phyloP scores from a whole-genome alignment of 805 yeast species.

The Helenozyma rhizophorensis region DNA sequence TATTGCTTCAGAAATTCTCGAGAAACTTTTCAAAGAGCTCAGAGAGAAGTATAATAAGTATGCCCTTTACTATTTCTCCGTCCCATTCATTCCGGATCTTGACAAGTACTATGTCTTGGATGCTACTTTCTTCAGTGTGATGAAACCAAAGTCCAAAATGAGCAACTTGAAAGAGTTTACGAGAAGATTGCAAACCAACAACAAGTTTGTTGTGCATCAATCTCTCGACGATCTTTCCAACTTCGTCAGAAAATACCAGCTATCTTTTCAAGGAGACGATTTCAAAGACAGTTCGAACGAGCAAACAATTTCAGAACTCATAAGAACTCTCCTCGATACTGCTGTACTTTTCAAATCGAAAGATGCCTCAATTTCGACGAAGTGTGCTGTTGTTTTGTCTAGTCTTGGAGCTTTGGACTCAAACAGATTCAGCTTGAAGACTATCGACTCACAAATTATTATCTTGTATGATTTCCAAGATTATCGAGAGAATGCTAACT shows the following conservation, averaged over 20 bases:
- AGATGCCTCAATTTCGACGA: conserved; percentile 46
- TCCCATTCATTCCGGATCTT: conserved; percentile 34
- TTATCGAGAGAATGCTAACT: conserved; percentile 56
- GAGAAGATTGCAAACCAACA: conserved; percentile 55
- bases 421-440: conserved; percentile 45
- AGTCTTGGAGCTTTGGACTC: conserved; percentile 74
- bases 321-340: conserved; percentile 52
- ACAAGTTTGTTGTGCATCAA: conserved; percentile 68
- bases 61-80: conserved; percentile 50
- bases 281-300: conserved; percentile 28
- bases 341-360: conserved; percentile 51
- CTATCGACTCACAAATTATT: conserved; percentile 41
- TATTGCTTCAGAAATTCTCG: conserved; percentile 51
- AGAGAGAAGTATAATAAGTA: conserved; percentile 35
- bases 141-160: conserved; percentile 29
- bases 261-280: conserved; percentile 41
- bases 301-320: conserved; percentile 37
- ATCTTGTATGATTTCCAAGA: conserved; percentile 61
- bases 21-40: conserved; percentile 27
- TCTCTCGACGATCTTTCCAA: conserved; percentile 60
- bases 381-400: conserved; percentile 69
- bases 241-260: conserved; percentile 49
- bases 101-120: conserved; percentile 20
- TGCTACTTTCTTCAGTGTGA: conserved; percentile 21
- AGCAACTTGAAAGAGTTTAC: conserved; percentile 48